Evolutionary conservation across 140 eudicot genomes (phyloP).

Genomic region (Artemisia princeps): DNA sequence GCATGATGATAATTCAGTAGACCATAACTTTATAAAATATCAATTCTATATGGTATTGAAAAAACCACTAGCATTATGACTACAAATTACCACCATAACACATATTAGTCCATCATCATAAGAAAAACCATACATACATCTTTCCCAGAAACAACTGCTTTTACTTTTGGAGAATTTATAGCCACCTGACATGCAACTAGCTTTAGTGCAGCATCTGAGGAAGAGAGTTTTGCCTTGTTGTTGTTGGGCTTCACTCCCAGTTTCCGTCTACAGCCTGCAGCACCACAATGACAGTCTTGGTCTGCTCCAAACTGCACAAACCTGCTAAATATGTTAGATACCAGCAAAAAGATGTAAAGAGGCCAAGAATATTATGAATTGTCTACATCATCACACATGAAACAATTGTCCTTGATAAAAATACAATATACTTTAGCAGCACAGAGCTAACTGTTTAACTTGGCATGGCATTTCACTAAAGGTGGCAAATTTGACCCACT

Average conservation of each 20-base stretch:
- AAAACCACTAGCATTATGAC: constrained; percentile 1
- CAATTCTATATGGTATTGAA: constrained; percentile 2
- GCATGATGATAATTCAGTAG: neutral
- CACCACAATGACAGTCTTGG: constrained; percentile 96
- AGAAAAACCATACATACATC: constrained; percentile 40
- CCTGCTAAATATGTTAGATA: constrained; percentile 61
- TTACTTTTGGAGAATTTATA: constrained; percentile 49
- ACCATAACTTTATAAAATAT: neutral
- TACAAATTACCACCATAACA: constrained; percentile 26
- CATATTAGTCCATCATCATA: constrained; percentile 18
- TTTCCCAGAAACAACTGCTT: constrained; percentile 43
- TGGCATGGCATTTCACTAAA: neutral
- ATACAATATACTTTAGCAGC: too few species aligned
- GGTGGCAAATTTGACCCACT: neutral
- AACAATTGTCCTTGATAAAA: too few species aligned
- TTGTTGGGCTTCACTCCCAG: constrained; percentile 86
- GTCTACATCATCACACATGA: neutral
- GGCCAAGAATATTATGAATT: neutral
- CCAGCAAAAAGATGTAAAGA: constrained; percentile 5
- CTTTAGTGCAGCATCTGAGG: constrained; percentile 78
- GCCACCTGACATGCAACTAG: constrained; percentile 78
- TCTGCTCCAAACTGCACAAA: constrained; percentile 99
- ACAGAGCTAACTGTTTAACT: too few species aligned
- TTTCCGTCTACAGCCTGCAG: constrained; percentile 75
- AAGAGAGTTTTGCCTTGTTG: constrained; percentile 55